Evolutionary conservation across 192 early-diverging fungal genomes (phyloP), one percentile per base, ranked within the genome.

Genomic region (Backusella morwellensis): DNA sequence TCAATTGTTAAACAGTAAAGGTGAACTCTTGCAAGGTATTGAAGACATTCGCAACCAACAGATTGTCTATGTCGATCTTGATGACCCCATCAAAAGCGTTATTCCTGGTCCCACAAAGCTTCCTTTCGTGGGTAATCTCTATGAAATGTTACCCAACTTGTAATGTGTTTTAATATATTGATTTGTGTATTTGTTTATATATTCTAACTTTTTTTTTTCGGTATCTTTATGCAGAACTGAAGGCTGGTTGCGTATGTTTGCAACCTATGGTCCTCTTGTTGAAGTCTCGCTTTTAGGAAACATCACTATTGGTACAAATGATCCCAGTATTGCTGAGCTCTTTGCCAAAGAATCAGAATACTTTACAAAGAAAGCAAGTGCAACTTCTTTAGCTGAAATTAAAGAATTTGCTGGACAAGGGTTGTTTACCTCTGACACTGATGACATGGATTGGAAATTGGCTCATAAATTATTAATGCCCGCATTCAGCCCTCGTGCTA

Each of bases 381-480:
- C 69, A 17, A 72, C 70, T 35, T 12, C 21, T 42, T 41, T 79
- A 23, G 12, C 32, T 17, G 78, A 79, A 71, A 36, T 89, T 19
- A 85, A 89, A 63, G 29, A 75, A 0, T 77, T 90, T 52, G 89
- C 73, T 56, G 85, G 88, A 66, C 70, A 81, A 34, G 88, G 89
- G 9, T 69, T 89, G 6, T 87, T 90, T 68, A 91, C 90, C 12
- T 81, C 84, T 3, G 80, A 85, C 52, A 84, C 81, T 15, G 80
- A 82, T 34, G 84, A 86, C 17, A 80, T 80, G 5, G 81, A 88
- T 66, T 91, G 90, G 90, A 63, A 77, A 35, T 77, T 89, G 17
- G 88, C 84, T 4, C 90, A 91, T 73, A 88, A 87, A 77, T 52
- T 91, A 9, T 52, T 91, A n/a, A 89, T 91, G 79, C 90, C 90